Evolutionary conservation across 2,329 filamentous ascomycete genomes (phyloP).

Genomic region (Fusarium penzigii): DNA sequence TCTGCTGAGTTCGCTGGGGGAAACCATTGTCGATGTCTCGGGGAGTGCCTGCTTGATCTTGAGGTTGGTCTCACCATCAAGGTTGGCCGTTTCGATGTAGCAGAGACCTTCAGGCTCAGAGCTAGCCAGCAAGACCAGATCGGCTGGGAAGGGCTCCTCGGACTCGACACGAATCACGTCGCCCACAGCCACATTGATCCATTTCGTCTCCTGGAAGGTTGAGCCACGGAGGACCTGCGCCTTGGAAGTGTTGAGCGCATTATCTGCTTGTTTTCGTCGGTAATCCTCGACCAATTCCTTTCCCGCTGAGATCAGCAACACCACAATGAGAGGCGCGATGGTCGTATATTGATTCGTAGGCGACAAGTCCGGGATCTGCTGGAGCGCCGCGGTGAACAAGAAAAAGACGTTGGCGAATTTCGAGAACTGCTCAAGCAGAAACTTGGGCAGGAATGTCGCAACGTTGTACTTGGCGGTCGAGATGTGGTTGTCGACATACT

Average conservation of each 20-base stretch:
- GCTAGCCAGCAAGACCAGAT: slow-evolving; percentile 87
- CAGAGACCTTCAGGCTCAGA: slow-evolving; percentile 97
- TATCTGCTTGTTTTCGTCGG: slow-evolving; percentile 84
- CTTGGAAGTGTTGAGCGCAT: slow-evolving; percentile 82
- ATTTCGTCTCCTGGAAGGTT: slow-evolving; percentile 81
- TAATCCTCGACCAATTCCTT: slow-evolving; percentile 96
- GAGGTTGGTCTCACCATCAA: slow-evolving; percentile 96
- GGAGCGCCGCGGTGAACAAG: slow-evolving; percentile 91
- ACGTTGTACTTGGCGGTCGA: slow-evolving; percentile 98
- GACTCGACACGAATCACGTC: slow-evolving; percentile 93
- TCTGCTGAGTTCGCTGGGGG: slow-evolving; percentile 79
- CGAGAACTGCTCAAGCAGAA: slow-evolving; percentile 96
- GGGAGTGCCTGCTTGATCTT: slow-evolving; percentile 98
- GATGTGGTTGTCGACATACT: slow-evolving; percentile 94
- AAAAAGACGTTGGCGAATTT: slow-evolving; percentile 99
- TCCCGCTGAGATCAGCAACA: slow-evolving; percentile 89
- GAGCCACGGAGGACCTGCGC: slow-evolving; percentile 82
- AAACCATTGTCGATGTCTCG: slow-evolving; percentile 87
- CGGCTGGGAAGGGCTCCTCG: slow-evolving; percentile 92
- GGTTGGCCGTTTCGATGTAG: slow-evolving; percentile 97
- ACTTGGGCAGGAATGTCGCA: slow-evolving; percentile 92
- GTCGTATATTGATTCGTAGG: slow-evolving; percentile 96
- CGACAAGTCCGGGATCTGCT: slow-evolving; percentile 93
- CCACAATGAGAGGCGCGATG: slow-evolving; percentile 88
- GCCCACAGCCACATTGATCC: slow-evolving; percentile 90